Base-by-base conservation (phyloP, 345 rosid species). In the Euphorbia tirucalli region DNA sequence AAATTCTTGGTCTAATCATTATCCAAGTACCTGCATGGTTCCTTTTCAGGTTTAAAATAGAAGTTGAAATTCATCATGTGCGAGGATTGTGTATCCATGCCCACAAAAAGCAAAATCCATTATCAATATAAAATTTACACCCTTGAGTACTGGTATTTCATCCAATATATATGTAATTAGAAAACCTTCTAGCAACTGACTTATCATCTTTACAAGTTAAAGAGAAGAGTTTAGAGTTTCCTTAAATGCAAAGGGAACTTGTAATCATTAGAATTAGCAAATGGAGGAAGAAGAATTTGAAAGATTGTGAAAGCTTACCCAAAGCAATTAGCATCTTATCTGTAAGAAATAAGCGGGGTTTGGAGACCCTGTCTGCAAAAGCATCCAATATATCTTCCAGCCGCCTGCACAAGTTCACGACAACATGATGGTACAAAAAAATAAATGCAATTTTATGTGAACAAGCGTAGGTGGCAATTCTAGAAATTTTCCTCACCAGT, bases 251-350 rank as follows among this genome's bases (percentile, higher is more conserved):
- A 28, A 57, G 19, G 37, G 3, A 59, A 70, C 19, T 48, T 65
- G 48, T 21, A 54, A 43, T 49, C 11, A 52, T 28, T 25, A 27
- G 18, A 44, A 59, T 30, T 46, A 60, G 59, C 18, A 68, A 60
- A 25, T 8, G 11, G 14, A 7, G 30, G 16, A 39, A 25, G 35
- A 61, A 46, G 31, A 58, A 60, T 21, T 48, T 57, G 60, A 49
- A 75, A 72, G 66, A 56, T 41, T 50, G 49, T 60, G 49, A 79
- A 32, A 57, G 56, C 85, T 73, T 85, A 94, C 98, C 96, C 15
- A 94, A 75, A 80, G 98, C 89, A 84, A 94, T 90, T 76, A 78
- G 91, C 87, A 95, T 82, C 90, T 95, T 92, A 83, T 95, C 99
- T 10, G 97, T 90, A 62, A 83, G 83, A 81, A 83, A 92, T 67